Evolutionary conservation across 371 early-diverging fungal species (phyloP).

Genomic region (Rhizopus microsporus): DNA sequence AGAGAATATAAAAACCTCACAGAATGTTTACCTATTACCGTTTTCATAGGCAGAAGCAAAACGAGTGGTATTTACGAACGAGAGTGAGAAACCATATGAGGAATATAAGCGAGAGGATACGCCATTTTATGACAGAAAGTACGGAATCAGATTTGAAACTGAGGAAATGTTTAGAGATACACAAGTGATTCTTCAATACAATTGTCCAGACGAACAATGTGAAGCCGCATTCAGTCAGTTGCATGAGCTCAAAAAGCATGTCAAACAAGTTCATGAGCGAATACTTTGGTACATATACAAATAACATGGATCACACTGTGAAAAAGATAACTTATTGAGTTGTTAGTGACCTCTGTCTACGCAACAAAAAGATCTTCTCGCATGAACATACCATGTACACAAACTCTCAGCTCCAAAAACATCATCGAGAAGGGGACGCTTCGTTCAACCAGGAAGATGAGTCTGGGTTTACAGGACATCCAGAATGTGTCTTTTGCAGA

Average conservation of each 20-base stretch:
- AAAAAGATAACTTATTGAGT: background rate
- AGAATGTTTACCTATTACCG: background rate
- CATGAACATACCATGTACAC: conserved; percentile 89
- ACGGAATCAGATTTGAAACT: conserved; percentile 75
- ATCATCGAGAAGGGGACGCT: conserved; percentile 68
- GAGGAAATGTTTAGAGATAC: conserved; percentile 73
- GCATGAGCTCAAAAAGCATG: conserved; percentile 83
- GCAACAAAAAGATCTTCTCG: conserved; percentile 88
- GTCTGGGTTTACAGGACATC: conserved; percentile 90
- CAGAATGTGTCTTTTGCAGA: conserved; percentile 88
- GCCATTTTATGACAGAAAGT: conserved; percentile 62
- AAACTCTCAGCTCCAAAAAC: conserved; percentile 63
- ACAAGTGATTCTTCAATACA: conserved; percentile 71
- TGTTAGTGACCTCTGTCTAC: conserved; percentile 82
- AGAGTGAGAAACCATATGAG: conserved; percentile 59
- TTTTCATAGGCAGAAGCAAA: conserved; percentile 19
- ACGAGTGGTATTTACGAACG: conserved; percentile 57
- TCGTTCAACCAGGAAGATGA: conserved; percentile 60
- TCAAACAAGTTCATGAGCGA: conserved; percentile 68
- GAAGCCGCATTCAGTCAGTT: conserved; percentile 54
- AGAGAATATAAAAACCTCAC: background rate
- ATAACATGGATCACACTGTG: background rate
- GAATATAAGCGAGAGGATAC: conserved; percentile 52
- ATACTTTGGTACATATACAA: conserved; percentile 8
- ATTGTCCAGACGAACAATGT: conserved; percentile 83